A percentile compares a stretch with the other conserved stretches of the same genome.
Conservation (phyloP, 2,329 filamentous ascomycete genomes). For the Diaporthe sp. region DNA sequence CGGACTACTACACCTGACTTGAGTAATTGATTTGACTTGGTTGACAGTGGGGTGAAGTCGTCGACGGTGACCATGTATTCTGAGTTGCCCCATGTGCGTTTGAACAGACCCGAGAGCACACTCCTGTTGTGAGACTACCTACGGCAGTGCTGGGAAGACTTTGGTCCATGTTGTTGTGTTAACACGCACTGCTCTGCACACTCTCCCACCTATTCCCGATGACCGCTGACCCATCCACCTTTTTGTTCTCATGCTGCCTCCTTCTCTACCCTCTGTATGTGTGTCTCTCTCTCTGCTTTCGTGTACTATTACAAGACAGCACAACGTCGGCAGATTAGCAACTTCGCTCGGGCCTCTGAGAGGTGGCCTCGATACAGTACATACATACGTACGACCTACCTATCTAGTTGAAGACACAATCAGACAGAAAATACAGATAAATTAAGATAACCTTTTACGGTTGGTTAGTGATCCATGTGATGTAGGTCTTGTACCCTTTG, state of each 20-base stretch:
- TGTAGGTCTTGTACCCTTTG: neutral
- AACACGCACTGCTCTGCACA: neutral
- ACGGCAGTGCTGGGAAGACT: neutral
- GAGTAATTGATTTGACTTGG: neutral
- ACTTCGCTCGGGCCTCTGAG: neutral
- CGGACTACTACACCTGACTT: neutral
- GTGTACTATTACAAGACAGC: neutral
- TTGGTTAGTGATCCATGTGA: neutral
- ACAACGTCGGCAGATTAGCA: neutral
- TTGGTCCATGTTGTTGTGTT: neutral
- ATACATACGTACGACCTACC: neutral
- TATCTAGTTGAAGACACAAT: neutral
- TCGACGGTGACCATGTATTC: neutral
- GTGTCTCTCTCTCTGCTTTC: neutral
- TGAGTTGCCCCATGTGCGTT: neutral
- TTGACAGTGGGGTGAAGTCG: neutral
- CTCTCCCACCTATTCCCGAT: neutral
- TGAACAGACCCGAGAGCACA: neutral
- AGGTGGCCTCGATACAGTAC: neutral
- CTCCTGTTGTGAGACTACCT: neutral
- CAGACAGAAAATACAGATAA: conserved; percentile 31
- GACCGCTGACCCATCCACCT: neutral
- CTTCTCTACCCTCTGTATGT: neutral
- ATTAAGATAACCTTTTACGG: neutral
- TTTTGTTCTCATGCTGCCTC: neutral